Evolutionary conservation across 257 asterid genomes (phyloP), one percentile per base, ranked within the genome.

Genomic region (Misopates orontium): DNA sequence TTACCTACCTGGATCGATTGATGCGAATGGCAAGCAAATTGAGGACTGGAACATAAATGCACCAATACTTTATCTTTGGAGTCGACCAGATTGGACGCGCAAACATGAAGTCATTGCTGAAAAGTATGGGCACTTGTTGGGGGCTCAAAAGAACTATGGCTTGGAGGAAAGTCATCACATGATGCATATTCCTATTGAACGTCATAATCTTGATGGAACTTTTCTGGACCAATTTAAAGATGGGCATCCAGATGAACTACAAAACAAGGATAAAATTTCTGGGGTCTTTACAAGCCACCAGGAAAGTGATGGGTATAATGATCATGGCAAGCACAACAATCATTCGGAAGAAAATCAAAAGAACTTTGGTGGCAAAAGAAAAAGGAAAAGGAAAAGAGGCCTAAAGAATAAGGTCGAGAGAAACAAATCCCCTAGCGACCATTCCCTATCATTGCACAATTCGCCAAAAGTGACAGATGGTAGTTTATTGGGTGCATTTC

Each of bases 1-100:
- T 64, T 86, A 90, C 81, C 77, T 94, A 45, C 99, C 99, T 36
- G 99, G 96, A 53, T 86, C 97, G 12, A 77, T 90, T 19, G 92
- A 90, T 73, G 73, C 59, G 58, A 77, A 83, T 71, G 88, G 76
- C 72, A 82, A 86, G 60, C 95, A 84, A 85, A 64, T 83, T 64
- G 97, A 88, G 64, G 91, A 90, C 66, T 90, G 96, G 97, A 94
- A 94, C 52, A 64, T 75, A 44, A 74, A 39, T 22, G 60, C 93
- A 9, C 97, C 97, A 0, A 75, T 80, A 44, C 89, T 94, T 39
- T 86, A 77, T 74, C 95, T 94, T 51, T 90, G 99, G 99, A 90
- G 99, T 71, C 77, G 52, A 58, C 86, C 79, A 22, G 85, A 78
- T 69, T 88, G 86, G 87, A 82, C 96, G 22, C n/a, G 64, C 49